Evolutionary conservation across 2,329 filamentous ascomycete genomes (phyloP), one percentile per base, ranked within the genome.

Genomic region (Aspergillus quadricinctus): DNA sequence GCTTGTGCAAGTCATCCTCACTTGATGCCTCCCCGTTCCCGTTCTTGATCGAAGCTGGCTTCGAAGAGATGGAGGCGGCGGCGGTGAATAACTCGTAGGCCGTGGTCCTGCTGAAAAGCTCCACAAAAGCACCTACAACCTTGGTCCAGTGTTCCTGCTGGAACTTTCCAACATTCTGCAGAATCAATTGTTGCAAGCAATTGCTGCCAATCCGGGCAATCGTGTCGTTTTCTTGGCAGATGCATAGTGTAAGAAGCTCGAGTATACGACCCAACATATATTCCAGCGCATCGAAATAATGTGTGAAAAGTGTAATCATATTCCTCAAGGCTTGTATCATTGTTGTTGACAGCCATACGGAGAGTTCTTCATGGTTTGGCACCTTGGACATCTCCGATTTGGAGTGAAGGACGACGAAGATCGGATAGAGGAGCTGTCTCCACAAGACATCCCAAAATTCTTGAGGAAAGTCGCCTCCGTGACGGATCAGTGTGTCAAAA

Each of bases 371-470:
- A 67, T 97, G 92, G 68, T 93, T 97, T 37, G 93, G 83, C 14
- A 93, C 92, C 69, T 97, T 97, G 27, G 88, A 88, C 88, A 97
- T 95, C 72, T 99, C 94, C 0, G 93, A 95, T 61, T 94, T 91
- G 19, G 94, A 97, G 64, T 96, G 92, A 46, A 99, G 77, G 2
- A 99, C 95, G 83, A 97, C 92, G 77, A 99, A 99, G 64, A 99
- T 99, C 0, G 94, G 95, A 65, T 96, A 97, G 1, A 99, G 83
- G 57, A 99, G 84, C 72, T 99, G 94, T 50, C 93, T 86, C 92
- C 94, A 99, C 0, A 99, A 82, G 19, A 94, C 96, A 72, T 99
- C 94, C 94, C 94, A 99, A 72, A 99, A 99, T 53, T 96, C 91
- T 1, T 87, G 80, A 3, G 93, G 92, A 67, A 97, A 99, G 64